phyloP scores from a whole-genome alignment of 352 stramenopile species.

The Phytophthora hibernalis region DNA sequence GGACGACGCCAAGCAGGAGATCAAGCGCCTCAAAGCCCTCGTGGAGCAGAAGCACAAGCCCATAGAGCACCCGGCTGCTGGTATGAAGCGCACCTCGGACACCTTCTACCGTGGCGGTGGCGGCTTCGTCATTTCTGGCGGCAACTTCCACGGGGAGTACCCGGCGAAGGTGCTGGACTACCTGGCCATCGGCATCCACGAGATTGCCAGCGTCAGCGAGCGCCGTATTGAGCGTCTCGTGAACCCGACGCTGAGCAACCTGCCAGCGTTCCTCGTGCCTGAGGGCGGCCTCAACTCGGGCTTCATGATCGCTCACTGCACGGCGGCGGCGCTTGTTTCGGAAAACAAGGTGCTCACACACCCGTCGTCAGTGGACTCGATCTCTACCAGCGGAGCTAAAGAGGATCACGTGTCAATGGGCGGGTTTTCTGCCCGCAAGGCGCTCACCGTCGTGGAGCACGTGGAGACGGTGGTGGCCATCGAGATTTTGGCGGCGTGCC shows the following conservation, averaged over 20 bases:
- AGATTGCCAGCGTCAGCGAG: constrained; percentile 88
- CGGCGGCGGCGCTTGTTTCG: constrained; percentile 82
- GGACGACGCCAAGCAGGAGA: constrained; percentile 81
- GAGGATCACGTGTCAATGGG: constrained; percentile 93
- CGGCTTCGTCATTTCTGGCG: constrained; percentile 89
- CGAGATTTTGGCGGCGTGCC: constrained; percentile 87
- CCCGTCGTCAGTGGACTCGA: constrained; percentile 88
- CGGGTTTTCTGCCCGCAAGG: constrained; percentile 85
- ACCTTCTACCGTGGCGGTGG: constrained; percentile 82
- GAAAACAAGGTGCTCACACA: constrained; percentile 93
- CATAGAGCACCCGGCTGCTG: constrained; percentile 48
- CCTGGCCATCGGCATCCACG: constrained; percentile 88
- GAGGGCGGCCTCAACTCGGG: constrained; percentile 90
- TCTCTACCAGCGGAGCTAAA: constrained; percentile 89
- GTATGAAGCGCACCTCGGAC: constrained; percentile 83
- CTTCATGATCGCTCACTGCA: constrained; percentile 94
- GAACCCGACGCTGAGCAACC: constrained; percentile 87
- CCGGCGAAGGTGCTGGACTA: constrained; percentile 91
- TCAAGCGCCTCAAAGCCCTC: constrained; percentile 68
- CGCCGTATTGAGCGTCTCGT: constrained; percentile 88
- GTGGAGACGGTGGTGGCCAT: constrained; percentile 90
- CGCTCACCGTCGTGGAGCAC: constrained; percentile 85
- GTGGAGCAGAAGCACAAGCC: constrained; percentile 57
- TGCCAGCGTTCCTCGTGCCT: constrained; percentile 87
- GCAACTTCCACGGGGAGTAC: constrained; percentile 94